phyloP scores from a whole-genome alignment of 2,329 filamentous ascomycete species.

The Pseudogymnoascus sp. region DNA sequence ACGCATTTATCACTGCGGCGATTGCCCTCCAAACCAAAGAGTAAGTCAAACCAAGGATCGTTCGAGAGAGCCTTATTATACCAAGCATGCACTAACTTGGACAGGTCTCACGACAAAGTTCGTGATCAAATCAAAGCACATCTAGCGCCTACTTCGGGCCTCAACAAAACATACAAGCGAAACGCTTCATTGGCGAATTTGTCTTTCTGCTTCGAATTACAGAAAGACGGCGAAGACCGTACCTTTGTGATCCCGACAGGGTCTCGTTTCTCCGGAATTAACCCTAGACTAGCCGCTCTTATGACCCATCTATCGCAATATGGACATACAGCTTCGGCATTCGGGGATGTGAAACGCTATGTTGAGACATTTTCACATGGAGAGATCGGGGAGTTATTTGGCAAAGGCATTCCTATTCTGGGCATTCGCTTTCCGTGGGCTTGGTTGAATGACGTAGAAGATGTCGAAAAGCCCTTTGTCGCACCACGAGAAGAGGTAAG shows the following conservation, averaged over 20 bases:
- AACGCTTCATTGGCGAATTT: constrained; percentile 26
- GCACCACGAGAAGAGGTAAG: neutral
- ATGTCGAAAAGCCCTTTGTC: neutral
- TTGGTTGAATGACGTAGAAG: neutral
- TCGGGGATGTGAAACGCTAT: constrained; percentile 24
- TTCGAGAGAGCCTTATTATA: constrained; percentile 11
- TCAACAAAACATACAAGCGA: constrained; percentile 28
- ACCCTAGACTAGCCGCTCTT: constrained; percentile 14
- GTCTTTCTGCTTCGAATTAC: neutral
- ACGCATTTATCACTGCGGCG: constrained; percentile 23
- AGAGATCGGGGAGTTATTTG: neutral
- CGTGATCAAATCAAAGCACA: constrained; percentile 24
- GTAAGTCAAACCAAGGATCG: constrained; percentile 17
- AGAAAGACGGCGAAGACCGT: neutral
- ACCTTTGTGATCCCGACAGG: neutral
- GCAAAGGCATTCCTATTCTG: neutral
- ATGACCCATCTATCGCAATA: constrained; percentile 24
- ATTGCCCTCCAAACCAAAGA: constrained; percentile 16
- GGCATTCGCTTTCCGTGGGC: neutral
- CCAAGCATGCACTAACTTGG: neutral
- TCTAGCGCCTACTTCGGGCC: constrained; percentile 21
- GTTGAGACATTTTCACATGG: constrained; percentile 14
- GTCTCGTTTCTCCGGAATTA: neutral
- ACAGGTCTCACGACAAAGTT: constrained; percentile 15
- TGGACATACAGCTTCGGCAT: constrained; percentile 24